Evolutionary conservation across 345 rosid species (phyloP).

Genomic region (Acer saccharum): DNA sequence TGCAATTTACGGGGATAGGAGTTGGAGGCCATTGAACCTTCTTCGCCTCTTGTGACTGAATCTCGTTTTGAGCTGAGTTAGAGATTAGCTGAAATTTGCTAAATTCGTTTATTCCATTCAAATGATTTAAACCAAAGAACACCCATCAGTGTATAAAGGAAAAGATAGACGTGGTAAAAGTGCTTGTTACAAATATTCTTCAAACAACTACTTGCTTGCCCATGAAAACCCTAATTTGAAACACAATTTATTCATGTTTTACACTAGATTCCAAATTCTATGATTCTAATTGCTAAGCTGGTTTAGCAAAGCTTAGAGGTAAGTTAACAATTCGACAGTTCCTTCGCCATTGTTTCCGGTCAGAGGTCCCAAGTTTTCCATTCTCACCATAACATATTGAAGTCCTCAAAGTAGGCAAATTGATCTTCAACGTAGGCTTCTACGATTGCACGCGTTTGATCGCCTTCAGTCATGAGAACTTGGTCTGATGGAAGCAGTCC

Average conservation of each 20-base stretch:
- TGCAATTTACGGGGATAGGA: background rate
- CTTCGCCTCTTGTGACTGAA: background rate
- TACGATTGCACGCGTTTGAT: conserved; percentile 48
- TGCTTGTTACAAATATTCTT: background rate
- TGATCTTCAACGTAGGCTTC: conserved; percentile 57
- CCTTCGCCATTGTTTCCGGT: conserved; percentile 36
- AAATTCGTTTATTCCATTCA: too few species aligned
- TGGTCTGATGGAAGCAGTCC: conserved; percentile 85
- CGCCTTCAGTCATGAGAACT: conserved; percentile 50
- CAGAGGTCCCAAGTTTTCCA: conserved; percentile 51
- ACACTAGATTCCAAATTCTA: background rate
- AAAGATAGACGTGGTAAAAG: too few species aligned
- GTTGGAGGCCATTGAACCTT: background rate
- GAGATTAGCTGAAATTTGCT: background rate
- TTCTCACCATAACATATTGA: conserved; percentile 62
- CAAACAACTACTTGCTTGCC: background rate
- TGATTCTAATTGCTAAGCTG: background rate
- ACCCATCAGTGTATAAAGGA: background rate
- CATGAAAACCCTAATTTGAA: background rate
- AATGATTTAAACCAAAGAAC: background rate
- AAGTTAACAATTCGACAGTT: conserved; percentile 54
- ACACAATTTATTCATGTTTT: too few species aligned
- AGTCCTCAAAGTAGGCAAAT: conserved; percentile 57
- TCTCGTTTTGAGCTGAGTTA: background rate
- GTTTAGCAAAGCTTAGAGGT: background rate